Conservation (phyloP, 2,329 filamentous ascomycete species). For the Colletotrichum sp. region DNA sequence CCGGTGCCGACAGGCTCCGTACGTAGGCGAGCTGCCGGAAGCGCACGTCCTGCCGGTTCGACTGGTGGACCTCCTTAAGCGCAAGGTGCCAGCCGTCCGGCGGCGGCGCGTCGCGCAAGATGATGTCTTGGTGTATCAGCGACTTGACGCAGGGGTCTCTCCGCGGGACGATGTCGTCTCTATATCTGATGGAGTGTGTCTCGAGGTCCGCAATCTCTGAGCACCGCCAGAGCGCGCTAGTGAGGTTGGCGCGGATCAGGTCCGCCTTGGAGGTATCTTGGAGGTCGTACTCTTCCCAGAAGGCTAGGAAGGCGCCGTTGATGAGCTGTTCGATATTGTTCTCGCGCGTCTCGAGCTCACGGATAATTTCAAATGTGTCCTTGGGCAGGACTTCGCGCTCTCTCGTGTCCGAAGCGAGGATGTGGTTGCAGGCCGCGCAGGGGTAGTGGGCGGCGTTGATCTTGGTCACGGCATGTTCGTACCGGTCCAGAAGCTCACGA, state of each 20-base stretch:
- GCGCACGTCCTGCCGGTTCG: conserved; percentile 5
- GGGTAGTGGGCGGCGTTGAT: conserved; percentile 2
- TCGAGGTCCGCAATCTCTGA: conserved; percentile 17
- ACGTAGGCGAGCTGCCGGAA: conserved; percentile 9
- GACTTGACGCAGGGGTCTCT: conserved; percentile 13
- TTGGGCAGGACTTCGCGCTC: conserved; percentile 7
- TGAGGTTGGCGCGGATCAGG: background rate
- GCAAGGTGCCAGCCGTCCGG: conserved; percentile 13
- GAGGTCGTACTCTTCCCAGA: conserved; percentile 14
- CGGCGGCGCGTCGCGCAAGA: conserved; percentile 2
- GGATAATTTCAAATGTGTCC: conserved; percentile 9
- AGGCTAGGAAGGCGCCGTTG: conserved; percentile 4
- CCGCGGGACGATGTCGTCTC: conserved; percentile 1
- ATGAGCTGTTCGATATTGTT: conserved; percentile 14
- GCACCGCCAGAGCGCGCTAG: conserved; percentile 17
- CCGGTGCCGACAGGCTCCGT: background rate
- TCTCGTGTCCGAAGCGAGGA: conserved; percentile 18
- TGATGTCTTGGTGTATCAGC: conserved; percentile 15
- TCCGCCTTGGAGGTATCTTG: background rate
- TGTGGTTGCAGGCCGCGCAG: conserved; percentile 1
- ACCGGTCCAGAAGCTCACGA: conserved; percentile 11
- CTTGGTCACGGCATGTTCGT: conserved; percentile 17
- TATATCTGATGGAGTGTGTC: conserved; percentile 14
- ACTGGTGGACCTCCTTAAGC: conserved; percentile 10
- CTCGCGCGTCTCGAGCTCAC: conserved; percentile 16